A percentile compares a stretch with the other conserved stretches of the same genome.
Conservation (phyloP, 257 asterid genomes). For the Fraxinus americana region DNA sequence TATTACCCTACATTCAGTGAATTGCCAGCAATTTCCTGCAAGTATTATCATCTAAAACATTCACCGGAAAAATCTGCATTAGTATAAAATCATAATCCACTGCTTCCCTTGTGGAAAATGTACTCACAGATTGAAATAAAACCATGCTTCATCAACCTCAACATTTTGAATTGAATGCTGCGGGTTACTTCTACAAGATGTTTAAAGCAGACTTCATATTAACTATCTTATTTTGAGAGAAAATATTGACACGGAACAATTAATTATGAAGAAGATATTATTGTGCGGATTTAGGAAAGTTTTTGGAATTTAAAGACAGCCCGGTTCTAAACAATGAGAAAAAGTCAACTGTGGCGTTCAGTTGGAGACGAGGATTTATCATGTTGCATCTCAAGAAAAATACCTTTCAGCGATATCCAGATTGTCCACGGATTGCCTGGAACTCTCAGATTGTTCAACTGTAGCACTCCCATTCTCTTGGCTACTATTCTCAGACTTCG, state of each 20-base stretch:
- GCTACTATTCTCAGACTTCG: slow-evolving; percentile 37
- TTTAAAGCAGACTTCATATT: background rate
- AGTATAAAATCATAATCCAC: slow-evolving; percentile 4
- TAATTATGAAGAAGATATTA: slow-evolving; percentile 15
- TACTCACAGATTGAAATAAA: slow-evolving; percentile 9
- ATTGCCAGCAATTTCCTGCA: slow-evolving; percentile 4
- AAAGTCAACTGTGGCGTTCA: slow-evolving; percentile 4
- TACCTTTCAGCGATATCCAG: slow-evolving; percentile 61
- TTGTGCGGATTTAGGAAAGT: background rate
- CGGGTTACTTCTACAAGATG: slow-evolving; percentile 13
- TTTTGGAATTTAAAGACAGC: background rate
- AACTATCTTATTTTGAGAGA: slow-evolving; percentile 22
- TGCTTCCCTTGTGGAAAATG: background rate
- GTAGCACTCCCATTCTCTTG: slow-evolving; percentile 53
- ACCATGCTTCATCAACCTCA: slow-evolving; percentile 20
- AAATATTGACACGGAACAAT: slow-evolving; percentile 12
- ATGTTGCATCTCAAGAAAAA: background rate
- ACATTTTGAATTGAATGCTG: background rate
- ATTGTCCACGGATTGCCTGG: slow-evolving; percentile 47
- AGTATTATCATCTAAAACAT: slow-evolving; percentile 5
- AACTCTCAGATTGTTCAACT: slow-evolving; percentile 51
- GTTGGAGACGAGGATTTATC: background rate
- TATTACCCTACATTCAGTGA: slow-evolving; percentile 15
- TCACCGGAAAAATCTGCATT: slow-evolving; percentile 8
- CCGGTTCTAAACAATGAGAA: background rate